Base-by-base conservation (phyloP, 2,329 filamentous ascomycete genomes). In the Diaporthe citri region DNA sequence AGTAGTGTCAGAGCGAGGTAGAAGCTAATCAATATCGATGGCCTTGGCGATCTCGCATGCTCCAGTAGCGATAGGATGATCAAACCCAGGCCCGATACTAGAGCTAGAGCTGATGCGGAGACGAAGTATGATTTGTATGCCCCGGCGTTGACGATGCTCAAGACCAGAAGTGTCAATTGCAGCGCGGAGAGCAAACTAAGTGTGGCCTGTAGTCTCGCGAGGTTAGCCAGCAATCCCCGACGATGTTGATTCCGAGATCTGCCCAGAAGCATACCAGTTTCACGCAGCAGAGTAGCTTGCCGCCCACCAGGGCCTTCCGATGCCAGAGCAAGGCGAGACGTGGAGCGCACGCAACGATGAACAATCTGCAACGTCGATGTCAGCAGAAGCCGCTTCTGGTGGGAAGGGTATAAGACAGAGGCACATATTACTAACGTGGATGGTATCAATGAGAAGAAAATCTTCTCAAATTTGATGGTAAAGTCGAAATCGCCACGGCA, bases 401-500 rank as follows among this genome's bases (percentile, higher is more conserved):
- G 22, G 17, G 43, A 17, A 22, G 43, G 20, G 2, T 78, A 67
- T 0, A 82, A 76, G 20, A 86, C 75, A 59, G 88, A 87, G 0
- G 86, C 71, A 1, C 82, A 77, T 0, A 20, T 20, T 7, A 62
- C 57, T 20, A n/a, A 62, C 57, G 57, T 36, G n/a, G 84, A 79
- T 0, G 87, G 87, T 4, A 86, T 78, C 12, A 88, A 81, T 0
- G 83, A 82, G n/a, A 89, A 82, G 62, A 88, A 82, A 5, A 88
- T 81, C 28, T 85, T 82, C 78, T 89, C 87, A 72, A 90, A 89
- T 41, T 82, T 83, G 64, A 89, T 79, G 0, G 87, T 89, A 70
- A 89, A 88, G 77, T 89, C 87, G 72, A 89, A 89, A 73, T 87
- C 84, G 62, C 80, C 84, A 9, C 87, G 85, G 71, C 67, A 71